phyloP scores from a whole-genome alignment of 208 protist genomes.

The Crithidia brevicula region DNA sequence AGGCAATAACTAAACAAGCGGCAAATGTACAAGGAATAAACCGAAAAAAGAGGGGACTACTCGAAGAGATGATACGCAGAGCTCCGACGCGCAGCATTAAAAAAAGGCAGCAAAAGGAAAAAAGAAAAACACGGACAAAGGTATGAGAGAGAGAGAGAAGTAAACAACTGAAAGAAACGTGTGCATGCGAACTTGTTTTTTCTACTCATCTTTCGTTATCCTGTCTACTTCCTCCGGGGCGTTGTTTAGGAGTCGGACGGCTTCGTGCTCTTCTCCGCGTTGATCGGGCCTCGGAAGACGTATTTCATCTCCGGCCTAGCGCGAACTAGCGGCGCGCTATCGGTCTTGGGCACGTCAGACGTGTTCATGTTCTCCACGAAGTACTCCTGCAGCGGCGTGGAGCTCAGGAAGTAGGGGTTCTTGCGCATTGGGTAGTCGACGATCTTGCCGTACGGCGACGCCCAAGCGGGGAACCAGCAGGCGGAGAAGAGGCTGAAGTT shows the following conservation, averaged over 20 bases:
- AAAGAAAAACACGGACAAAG: no score
- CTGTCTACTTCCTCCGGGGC: neutral
- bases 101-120: no score
- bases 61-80: no score
- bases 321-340: conserved; percentile 60
- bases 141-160: neutral
- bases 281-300: conserved; percentile 67
- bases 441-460: conserved; percentile 55
- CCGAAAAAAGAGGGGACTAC: neutral
- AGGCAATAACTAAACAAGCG: conserved; percentile 17
- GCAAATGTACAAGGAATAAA: conserved; percentile 5
- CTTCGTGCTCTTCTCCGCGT: conserved; percentile 25
- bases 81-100: no score
- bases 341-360: conserved; percentile 52
- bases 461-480: conserved; percentile 76
- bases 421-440: conserved; percentile 89
- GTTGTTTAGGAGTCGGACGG: neutral
- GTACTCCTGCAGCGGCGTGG: conserved; percentile 70
- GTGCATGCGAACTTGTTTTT: neutral
- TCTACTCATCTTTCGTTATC: neutral
- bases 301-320: conserved; percentile 84
- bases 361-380: conserved; percentile 59
- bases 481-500: conserved; percentile 84
- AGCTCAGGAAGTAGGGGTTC: conserved; percentile 89
- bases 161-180: neutral